A percentile compares a stretch with the other conserved stretches of the same genome.
phyloP scores from a whole-genome alignment of 306 rosid species.

The Bauhinia variegata region DNA sequence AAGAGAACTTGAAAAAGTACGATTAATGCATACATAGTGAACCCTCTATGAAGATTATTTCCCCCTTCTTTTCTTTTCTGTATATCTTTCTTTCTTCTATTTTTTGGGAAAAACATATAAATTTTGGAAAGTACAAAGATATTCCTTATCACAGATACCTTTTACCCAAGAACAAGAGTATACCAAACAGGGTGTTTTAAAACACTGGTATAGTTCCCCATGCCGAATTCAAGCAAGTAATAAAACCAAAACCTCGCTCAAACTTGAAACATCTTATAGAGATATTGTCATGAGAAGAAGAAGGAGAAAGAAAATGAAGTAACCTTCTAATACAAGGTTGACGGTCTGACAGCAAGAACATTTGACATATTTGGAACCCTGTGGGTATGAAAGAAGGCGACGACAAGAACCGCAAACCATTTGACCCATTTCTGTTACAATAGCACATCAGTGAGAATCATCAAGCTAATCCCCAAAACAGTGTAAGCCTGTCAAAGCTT shows the following conservation, averaged over 20 bases:
- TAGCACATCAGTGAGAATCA: slow-evolving; percentile 13
- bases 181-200: not conserved
- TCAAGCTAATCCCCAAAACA: slow-evolving; percentile 20
- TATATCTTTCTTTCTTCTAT: too few species aligned
- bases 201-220: slow-evolving; percentile 4
- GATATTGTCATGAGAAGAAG: slow-evolving; percentile 5
- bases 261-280: slow-evolving; percentile 22
- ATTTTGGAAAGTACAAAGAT: slow-evolving; percentile 4
- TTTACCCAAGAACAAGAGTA: slow-evolving; percentile 8
- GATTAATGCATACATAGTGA: slow-evolving; percentile 16
- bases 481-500: not conserved
- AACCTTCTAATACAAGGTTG: slow-evolving; percentile 85
- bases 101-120: not conserved
- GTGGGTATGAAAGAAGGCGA: slow-evolving; percentile 71
- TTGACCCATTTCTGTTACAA: slow-evolving; percentile 71
- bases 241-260: not conserved
- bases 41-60: not conserved
- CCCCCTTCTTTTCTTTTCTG: too few species aligned
- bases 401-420: slow-evolving; percentile 93
- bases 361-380: slow-evolving; percentile 70
- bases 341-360: slow-evolving; percentile 84
- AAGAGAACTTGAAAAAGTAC: slow-evolving; percentile 19
- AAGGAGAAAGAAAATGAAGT: slow-evolving; percentile 24
- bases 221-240: slow-evolving; percentile 24
- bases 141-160: not conserved